Evolutionary conservation across 169 alveolate species (phyloP).

Genomic region (Cryptosporidium parvum): DNA sequence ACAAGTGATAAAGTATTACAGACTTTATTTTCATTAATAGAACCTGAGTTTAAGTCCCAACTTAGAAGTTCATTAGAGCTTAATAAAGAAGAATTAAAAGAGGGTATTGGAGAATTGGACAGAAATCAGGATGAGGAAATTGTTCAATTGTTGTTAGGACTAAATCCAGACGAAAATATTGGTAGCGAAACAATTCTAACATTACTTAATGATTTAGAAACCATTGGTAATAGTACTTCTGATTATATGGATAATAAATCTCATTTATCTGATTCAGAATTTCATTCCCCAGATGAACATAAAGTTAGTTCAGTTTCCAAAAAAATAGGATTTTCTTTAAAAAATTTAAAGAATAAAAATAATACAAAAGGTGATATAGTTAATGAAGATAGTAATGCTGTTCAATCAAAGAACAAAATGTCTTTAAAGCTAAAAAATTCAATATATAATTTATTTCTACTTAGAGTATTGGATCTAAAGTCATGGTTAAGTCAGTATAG

Average conservation of each 20-base stretch:
- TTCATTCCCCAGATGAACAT: background rate
- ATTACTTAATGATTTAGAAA: slow-evolving; percentile 44
- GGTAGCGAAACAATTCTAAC: slow-evolving; percentile 32
- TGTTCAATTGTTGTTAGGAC: slow-evolving; percentile 38
- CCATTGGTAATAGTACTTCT: background rate
- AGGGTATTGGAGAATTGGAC: background rate
- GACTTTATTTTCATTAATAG: slow-evolving; percentile 31
- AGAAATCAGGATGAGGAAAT: slow-evolving; percentile 50
- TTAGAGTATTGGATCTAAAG: slow-evolving; percentile 68
- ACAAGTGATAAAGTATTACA: slow-evolving; percentile 12
- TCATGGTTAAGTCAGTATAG: slow-evolving; percentile 59
- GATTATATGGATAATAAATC: background rate
- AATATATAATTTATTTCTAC: slow-evolving; percentile 40
- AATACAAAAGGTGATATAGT: background rate
- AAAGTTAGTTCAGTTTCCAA: background rate
- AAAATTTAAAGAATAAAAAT: slow-evolving; percentile 1
- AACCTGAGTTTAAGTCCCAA: slow-evolving; percentile 16
- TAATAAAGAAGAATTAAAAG: background rate
- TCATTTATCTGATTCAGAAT: background rate
- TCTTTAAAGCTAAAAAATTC: slow-evolving; percentile 33
- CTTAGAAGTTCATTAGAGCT: background rate
- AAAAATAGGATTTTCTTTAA: background rate
- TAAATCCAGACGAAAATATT: slow-evolving; percentile 71
- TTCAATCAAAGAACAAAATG: slow-evolving; percentile 17
- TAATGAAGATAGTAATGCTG: background rate